phyloP scores from a whole-genome alignment of 345 rosid genomes.

The Rubroshorea leprosula region DNA sequence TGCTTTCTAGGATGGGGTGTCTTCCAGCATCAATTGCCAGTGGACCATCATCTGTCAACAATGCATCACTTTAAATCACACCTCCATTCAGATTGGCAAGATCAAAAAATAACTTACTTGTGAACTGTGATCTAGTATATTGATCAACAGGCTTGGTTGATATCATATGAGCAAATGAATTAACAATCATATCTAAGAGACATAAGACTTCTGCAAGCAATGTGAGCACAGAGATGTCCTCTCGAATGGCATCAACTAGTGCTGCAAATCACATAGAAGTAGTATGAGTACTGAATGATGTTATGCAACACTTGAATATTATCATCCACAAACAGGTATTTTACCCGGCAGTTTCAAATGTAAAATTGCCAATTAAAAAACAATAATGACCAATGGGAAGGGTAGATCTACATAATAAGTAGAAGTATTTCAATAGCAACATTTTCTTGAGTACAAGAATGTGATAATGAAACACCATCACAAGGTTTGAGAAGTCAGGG shows the following conservation, averaged over 20 bases:
- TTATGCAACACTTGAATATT: neutral
- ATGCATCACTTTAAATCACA: neutral
- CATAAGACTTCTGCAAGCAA: slow-evolving; percentile 88
- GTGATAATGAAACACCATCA: neutral
- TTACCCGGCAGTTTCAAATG: neutral
- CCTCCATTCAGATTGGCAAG: slow-evolving; percentile 1
- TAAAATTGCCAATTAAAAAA: neutral
- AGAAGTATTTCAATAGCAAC: neutral
- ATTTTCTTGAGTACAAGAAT: neutral
- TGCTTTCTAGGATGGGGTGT: slow-evolving; percentile 89
- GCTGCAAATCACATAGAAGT: slow-evolving; percentile 41
- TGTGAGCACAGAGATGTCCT: slow-evolving; percentile 69
- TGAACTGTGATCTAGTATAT: slow-evolving; percentile 77
- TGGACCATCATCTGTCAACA: slow-evolving; percentile 71
- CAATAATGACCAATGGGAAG: neutral
- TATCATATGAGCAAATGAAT: slow-evolving; percentile 85
- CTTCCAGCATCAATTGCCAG: slow-evolving; percentile 93
- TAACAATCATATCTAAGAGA: slow-evolving; percentile 92
- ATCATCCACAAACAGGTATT: too few relatives aligned
- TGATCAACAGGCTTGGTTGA: slow-evolving; percentile 83
- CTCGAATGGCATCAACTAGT: slow-evolving; percentile 71
- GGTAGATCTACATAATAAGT: neutral
- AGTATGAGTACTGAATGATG: slow-evolving; percentile 10
- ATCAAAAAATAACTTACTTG: slow-evolving; percentile 40
- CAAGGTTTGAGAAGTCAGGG: neutral